Conservation (phyloP, 1,284 basidiomycete genomes). For the Trametes polyzona region DNA sequence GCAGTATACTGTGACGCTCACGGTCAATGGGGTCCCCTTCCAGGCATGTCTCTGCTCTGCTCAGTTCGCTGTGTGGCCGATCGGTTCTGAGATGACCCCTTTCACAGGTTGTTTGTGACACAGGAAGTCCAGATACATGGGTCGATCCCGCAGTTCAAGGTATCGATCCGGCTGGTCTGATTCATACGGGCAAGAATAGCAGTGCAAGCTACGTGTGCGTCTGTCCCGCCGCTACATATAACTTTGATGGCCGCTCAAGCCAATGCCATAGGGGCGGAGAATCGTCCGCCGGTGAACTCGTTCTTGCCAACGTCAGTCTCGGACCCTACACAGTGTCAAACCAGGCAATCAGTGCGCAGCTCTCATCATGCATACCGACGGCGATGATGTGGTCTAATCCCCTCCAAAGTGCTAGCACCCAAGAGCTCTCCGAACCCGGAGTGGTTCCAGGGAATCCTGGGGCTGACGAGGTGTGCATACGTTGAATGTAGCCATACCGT, state of each 20-base stretch:
- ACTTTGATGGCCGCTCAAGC: background rate
- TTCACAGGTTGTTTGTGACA: background rate
- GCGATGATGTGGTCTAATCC: too few species aligned
- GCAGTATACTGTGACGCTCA: conserved; percentile 8
- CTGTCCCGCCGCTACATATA: background rate
- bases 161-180: background rate
- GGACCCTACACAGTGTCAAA: conserved; percentile 25
- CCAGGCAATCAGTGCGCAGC: conserved; percentile 32
- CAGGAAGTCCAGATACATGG: conserved; percentile 27
- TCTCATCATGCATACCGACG: background rate
- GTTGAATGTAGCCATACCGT: too few species aligned
- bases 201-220: background rate
- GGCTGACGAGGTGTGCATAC: background rate
- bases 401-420: background rate
- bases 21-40: conserved; percentile 16
- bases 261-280: conserved; percentile 13
- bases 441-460: background rate
- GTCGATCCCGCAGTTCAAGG: conserved; percentile 14
- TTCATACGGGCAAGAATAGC: conserved; percentile 4
- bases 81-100: background rate
- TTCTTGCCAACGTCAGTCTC: conserved; percentile 20
- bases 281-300: conserved; percentile 13
- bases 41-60: conserved; percentile 5
- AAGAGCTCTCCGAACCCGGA: background rate
- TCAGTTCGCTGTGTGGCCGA: background rate